phyloP scores from a whole-genome alignment of 257 asterid species.

The Cordia subcordata region DNA sequence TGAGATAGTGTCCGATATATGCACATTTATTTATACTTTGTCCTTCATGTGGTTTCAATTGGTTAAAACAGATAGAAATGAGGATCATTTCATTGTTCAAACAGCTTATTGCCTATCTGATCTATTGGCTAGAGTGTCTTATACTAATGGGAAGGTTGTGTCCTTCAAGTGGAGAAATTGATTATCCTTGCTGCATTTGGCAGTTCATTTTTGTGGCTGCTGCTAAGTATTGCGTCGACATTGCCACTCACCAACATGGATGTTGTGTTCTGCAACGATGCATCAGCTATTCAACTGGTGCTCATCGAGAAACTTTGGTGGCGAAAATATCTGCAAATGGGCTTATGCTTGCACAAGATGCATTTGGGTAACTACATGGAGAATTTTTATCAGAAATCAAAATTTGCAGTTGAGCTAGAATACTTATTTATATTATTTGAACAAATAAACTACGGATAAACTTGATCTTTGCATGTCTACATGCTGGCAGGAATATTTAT shows the following conservation, averaged over 20 bases:
- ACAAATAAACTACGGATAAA: background rate
- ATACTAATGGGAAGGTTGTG: too few species aligned
- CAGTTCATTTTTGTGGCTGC: constrained; percentile 92
- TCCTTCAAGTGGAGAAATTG: background rate
- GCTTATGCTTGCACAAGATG: constrained; percentile 85
- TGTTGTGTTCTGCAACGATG: constrained; percentile 95
- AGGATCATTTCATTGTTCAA: too few species aligned
- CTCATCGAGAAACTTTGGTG: constrained; percentile 53
- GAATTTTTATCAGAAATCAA: background rate
- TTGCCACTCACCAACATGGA: constrained; percentile 92
- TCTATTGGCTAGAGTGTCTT: too few species aligned
- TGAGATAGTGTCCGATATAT: too few species aligned
- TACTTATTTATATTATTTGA: background rate
- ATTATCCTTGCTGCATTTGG: constrained; percentile 18
- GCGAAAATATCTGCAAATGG: constrained; percentile 69
- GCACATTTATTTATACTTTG: too few species aligned
- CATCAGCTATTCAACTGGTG: constrained; percentile 68
- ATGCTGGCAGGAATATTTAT: too few species aligned
- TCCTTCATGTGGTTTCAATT: too few species aligned
- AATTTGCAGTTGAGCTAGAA: background rate
- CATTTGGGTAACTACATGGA: constrained; percentile 61
- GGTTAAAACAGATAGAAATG: too few species aligned
- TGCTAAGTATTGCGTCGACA: constrained; percentile 75
- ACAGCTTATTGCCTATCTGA: too few species aligned
- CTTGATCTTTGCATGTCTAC: too few species aligned